Base-by-base conservation (phyloP, 2,329 filamentous ascomycete species). In the Incumbomyces lentus region DNA sequence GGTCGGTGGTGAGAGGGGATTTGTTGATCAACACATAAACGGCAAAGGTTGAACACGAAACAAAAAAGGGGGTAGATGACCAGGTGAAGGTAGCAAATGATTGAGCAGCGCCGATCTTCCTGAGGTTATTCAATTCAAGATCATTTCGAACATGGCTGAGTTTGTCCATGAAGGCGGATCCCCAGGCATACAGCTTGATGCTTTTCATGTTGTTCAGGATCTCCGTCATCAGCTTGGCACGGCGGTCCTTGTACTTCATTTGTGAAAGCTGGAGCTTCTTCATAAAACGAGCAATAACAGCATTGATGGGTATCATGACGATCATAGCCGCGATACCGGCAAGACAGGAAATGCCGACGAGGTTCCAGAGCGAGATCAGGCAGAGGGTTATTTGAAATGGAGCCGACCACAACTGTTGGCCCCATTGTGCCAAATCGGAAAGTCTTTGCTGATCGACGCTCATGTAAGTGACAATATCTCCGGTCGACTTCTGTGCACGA, bases 131-230 rank as follows among this genome's bases (percentile, higher is more conserved):
- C 46, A 98, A 72, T 67, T 98, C 92, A 58, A 87, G 79, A 59
- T 98, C 92, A 66, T 98, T 98, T 66, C 92, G 81, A 50, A 98
- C 88, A 63, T 86, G 85, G 68, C 92, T 96, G 49, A 98, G 79
- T 68, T 94, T 95, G 66, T 88, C 92, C 82, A 95, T 95, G 62
- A 98, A 98, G 12, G 92, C 90, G 26, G 82, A 84, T 29, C 89
- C 90, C 92, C 92, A 98, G 26, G 92, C 92, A 63, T 95, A 98
- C 16, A 98, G 78, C 70, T 98, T 98, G 71, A 98, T 92, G 62
- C 88, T 94, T 72, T 98, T 98, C 86, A 98, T 98, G 68, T 96
- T 96, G 73, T 93, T 95, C 60, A 98, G 73, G 55, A 98, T 98
- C 66, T 98, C 92, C 6, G 90, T 93, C 73, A 96, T 95, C 49